These are phyloP conservation scores for Lentinula sp. DNA, from an alignment of 768 basidiomycete genomes.

Conservation along the genomic window DNA sequence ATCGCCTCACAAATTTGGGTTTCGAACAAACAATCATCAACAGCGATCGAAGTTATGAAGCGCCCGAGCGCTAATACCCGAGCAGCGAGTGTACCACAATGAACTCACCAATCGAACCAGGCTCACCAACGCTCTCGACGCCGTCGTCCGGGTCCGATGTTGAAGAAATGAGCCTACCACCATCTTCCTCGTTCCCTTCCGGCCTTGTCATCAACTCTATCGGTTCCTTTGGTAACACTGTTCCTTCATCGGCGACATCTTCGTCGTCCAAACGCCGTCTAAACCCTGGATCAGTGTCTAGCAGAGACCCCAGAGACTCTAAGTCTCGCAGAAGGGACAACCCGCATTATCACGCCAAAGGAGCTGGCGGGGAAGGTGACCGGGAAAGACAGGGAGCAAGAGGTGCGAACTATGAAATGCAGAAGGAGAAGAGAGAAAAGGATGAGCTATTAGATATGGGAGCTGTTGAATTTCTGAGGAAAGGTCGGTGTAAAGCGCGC, in stretches of 20 bases:
- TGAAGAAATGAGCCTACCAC: background rate
- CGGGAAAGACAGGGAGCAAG: background rate
- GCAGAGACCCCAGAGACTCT: background rate
- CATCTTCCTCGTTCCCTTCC: background rate
- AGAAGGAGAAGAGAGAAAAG: slow-evolving; percentile 1
- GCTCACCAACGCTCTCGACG: slow-evolving; percentile 1
- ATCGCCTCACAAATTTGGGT: slow-evolving; percentile 2
- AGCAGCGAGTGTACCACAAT: background rate
- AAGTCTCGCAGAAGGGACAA: background rate
- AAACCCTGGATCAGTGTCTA: background rate
- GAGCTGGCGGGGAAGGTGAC: background rate
- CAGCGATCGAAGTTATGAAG: background rate
- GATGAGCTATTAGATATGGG: slow-evolving; percentile 2
- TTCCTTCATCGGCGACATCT: background rate
- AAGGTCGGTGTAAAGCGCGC: background rate
- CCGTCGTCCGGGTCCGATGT: slow-evolving; percentile 1
- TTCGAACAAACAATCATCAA: background rate
- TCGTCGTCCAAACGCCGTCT: background rate
- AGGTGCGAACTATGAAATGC: background rate
- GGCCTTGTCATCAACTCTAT: background rate
- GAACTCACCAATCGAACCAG: slow-evolving; percentile 5
- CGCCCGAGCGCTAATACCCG: background rate
- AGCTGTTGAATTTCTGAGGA: background rate
- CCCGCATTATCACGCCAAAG: background rate
- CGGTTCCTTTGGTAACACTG: background rate